These are phyloP conservation scores for Cryptococcus sp. DNA, from an alignment of 1,284 basidiomycete species.

Conservation along the genomic window DNA sequence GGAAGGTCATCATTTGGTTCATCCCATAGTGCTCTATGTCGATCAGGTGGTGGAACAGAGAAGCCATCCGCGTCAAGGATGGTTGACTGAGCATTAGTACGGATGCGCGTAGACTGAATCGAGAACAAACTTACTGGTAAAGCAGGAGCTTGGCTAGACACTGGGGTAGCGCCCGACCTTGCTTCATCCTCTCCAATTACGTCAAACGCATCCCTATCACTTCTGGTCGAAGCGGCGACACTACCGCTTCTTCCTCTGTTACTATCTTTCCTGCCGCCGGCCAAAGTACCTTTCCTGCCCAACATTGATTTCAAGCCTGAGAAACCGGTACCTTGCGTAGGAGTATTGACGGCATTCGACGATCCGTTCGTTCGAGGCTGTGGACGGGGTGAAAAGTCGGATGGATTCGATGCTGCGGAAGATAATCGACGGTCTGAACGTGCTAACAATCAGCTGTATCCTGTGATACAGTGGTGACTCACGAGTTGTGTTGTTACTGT, in stretches of 20 bases:
- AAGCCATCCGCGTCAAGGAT: constrained; percentile 52
- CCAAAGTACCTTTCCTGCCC: constrained; percentile 37
- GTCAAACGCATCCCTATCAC: constrained; percentile 20
- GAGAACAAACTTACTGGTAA: neutral
- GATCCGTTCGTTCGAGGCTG: constrained; percentile 28
- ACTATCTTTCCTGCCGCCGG: constrained; percentile 5
- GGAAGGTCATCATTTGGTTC: constrained; percentile 32
- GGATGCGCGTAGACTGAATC: constrained; percentile 1
- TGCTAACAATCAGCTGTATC: constrained; percentile 9
- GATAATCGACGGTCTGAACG: constrained; percentile 18
- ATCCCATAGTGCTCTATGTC: constrained; percentile 52
- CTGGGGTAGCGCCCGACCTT: constrained; percentile 3
- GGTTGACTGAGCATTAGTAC: neutral
- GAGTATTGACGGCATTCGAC: constrained; percentile 10
- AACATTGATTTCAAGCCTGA: constrained; percentile 48
- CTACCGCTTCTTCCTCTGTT: constrained; percentile 24
- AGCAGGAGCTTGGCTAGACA: neutral
- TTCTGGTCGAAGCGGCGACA: constrained; percentile 20
- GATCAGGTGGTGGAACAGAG: constrained; percentile 52
- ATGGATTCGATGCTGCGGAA: constrained; percentile 8
- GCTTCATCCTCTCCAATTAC: constrained; percentile 22
- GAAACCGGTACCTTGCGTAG: constrained; percentile 14
- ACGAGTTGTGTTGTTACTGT: constrained; percentile 4
- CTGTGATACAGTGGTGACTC: constrained; percentile 14
- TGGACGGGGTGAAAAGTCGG: constrained; percentile 35